Percentiles rank a stretch among this genome's conserved stretches.
These are phyloP conservation scores for Vickermania ingenoplastis DNA, from an alignment of 208 protist genomes.

Conservation along the genomic window DNA sequence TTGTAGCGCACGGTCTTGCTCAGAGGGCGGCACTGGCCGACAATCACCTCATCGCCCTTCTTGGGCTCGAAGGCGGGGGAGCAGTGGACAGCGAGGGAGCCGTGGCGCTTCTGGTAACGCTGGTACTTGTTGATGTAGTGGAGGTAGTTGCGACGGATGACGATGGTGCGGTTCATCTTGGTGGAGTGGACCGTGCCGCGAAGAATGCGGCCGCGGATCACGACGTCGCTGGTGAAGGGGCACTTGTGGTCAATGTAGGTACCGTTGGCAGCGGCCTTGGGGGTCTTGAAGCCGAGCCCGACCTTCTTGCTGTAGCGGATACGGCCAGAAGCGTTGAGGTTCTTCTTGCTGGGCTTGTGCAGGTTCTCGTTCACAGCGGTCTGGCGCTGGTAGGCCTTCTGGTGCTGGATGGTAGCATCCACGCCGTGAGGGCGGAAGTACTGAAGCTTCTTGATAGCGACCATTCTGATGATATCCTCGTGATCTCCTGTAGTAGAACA, in stretches of 20 bases:
- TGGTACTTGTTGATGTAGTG: slow-evolving; percentile 99
- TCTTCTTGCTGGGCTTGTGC: slow-evolving; percentile 46
- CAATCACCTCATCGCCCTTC: slow-evolving; percentile 97
- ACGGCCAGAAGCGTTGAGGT: slow-evolving; percentile 58
- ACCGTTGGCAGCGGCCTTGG: slow-evolving; percentile 96
- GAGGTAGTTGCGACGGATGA: slow-evolving; percentile 99
- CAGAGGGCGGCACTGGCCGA: slow-evolving; percentile 99
- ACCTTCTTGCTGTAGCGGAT: slow-evolving; percentile 95
- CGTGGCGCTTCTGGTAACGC: slow-evolving; percentile 99
- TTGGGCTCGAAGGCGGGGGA: slow-evolving; percentile 98
- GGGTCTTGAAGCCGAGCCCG: slow-evolving; percentile 99
- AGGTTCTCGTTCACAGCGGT: slow-evolving; percentile 87
- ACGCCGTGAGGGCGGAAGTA: slow-evolving; percentile 66
- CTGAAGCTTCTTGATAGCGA: slow-evolving; percentile 12
- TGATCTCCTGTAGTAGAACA: neutral
- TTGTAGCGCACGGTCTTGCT: slow-evolving; percentile 99
- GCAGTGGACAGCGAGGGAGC: slow-evolving; percentile 97
- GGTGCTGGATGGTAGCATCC: slow-evolving; percentile 84
- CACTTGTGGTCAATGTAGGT: slow-evolving; percentile 99
- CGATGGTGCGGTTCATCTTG: slow-evolving; percentile 99
- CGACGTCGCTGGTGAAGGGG: slow-evolving; percentile 99
- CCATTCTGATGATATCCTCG: neutral
- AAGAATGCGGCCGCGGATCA: slow-evolving; percentile 99
- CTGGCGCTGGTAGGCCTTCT: slow-evolving; percentile 91
- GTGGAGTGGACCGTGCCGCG: slow-evolving; percentile 95